Base-by-base conservation (phyloP, 768 basidiomycete species). In the Xerocomus potaroensis region DNA sequence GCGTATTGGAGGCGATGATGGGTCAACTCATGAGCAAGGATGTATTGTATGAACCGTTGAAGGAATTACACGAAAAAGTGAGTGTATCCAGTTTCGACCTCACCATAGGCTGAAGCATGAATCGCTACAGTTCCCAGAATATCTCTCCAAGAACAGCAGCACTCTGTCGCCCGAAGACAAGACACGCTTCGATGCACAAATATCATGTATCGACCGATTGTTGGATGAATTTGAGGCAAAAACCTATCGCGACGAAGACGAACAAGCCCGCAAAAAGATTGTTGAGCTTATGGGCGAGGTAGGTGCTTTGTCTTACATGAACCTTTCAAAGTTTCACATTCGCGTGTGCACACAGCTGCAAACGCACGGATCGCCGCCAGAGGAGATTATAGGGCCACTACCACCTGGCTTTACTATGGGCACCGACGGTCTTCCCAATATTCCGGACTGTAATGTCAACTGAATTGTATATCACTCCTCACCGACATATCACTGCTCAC, bases 321-420 rank as follows among this genome's bases (percentile, higher is more conserved):
- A 24, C 9, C 11, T 4, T 12, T 26, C 31, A 24, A n/a, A n/a
- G n/a, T n/a, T 35, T 50, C 6, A 49, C 23, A 22, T n/a, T 23
- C 18, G 19, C 27, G 5, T n/a, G 2, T 5, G 14, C 9, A 44
- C 38, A 18, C 36, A 62, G 59, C 8, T 93, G 76, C 90, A 93
- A 74, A 69, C 72, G 3, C 74, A 80, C 45, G 90, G 91, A 6
- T 77, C 84, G 4, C 91, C 89, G 0, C 91, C 91, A 3, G 59
- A 77, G 16, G 87, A 89, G 56, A 76, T 92, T 41, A 91, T 92
- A 86, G 91, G 89, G 1, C 78, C 81, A 0, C 71, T 92, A 39
- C 91, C 91, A 0, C 77, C 86, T 3, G 87, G 85, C n/a, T 65
- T 80, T 23, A 72, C 67, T 7, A 51, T 83, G 21, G 80, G 78